Evolutionary conservation across 495 filamentous ascomycete genomes (phyloP), one percentile per base, ranked within the genome.

Genomic region (Ramalina intermedia): DNA sequence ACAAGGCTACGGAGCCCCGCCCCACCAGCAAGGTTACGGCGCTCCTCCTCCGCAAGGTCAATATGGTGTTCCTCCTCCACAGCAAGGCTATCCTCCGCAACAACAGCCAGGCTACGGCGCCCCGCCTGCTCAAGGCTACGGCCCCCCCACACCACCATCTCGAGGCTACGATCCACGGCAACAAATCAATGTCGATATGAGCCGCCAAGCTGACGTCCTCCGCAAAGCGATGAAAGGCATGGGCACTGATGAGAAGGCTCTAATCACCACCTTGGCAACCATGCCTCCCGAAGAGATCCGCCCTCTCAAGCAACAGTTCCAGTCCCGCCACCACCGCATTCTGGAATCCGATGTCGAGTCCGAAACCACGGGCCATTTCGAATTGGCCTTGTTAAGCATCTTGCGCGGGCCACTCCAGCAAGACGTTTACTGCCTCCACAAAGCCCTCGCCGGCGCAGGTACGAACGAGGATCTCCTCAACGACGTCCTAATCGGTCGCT

Each of bases 211-310:
- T 0, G 74, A 87, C 43, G 70, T 63, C 8, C 69, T 94, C 20
- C 72, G 85, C 46, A 75, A 74, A 55, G 86, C 90, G 2, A 94
- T 94, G 84, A 93, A 93, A 67, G 87, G 89, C 7, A 81, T 91
- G 49, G 89, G 88, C 39, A 95, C 89, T 0, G 79, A 95, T 56
- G 88, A 94, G 62, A 77, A 75, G 44, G 62, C 74, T 0, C 69
- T 95, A 1, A 84, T 88, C 55, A 63, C 66, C 0, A 65, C 81
- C 14, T 67, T 96, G 18, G 67, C 78, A 0, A 69, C 62, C 24
- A 76, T 82, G 46, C 80, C 93, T 49, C 82, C 87, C 4, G 66
- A 84, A 12, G 81, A 89, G 55, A 74, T 91, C 51, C 71, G 75
- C 41, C 69, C 75, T 3, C 70, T 96, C 44, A 79, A 83, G 36